A percentile compares a stretch with the other conserved stretches of the same genome.
Evolutionary conservation across 257 asterid genomes (phyloP).

Genomic region (Nicotiana sylvestris): DNA sequence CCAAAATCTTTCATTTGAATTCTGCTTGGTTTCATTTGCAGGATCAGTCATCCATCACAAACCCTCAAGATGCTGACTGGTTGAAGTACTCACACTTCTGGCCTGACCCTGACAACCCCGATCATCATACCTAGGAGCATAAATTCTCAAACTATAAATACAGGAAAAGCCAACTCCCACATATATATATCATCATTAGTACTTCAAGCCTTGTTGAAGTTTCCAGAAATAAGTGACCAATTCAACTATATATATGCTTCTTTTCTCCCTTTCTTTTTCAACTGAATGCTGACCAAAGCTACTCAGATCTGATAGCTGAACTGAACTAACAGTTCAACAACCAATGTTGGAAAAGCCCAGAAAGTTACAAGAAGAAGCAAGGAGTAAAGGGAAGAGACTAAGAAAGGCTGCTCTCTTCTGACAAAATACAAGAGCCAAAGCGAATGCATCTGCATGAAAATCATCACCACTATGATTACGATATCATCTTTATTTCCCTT

Average conservation of each 20-base stretch:
- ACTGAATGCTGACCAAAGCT: conserved; percentile 23
- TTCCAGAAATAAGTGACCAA: conserved; percentile 24
- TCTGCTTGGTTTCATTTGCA: conserved; percentile 29
- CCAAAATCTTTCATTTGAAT: not conserved
- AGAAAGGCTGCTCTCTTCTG: conserved; percentile 38
- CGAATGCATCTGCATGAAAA: conserved; percentile 62
- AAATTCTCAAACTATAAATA: not conserved
- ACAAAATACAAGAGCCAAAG: conserved; percentile 10
- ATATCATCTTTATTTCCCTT: conserved; percentile 51
- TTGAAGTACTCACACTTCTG: conserved; percentile 90
- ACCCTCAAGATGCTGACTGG: conserved; percentile 92
- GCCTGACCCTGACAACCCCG: conserved; percentile 92
- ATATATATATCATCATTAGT: conserved; percentile 28
- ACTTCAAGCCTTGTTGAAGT: conserved; percentile 32
- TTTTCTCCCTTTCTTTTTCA: conserved; percentile 12
- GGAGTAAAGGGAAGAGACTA: conserved; percentile 24
- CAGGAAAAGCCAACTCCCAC: not conserved
- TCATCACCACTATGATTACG: conserved; percentile 72
- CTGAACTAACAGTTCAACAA: conserved; percentile 43
- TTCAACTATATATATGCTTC: not conserved
- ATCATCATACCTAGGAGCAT: conserved; percentile 72
- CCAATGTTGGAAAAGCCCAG: conserved; percentile 55
- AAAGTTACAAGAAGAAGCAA: conserved; percentile 14
- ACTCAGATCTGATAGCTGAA: conserved; percentile 16
- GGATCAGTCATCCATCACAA: conserved; percentile 60